phyloP scores from a whole-genome alignment of 208 protist genomes.

The Angomonas ambiguus region DNA sequence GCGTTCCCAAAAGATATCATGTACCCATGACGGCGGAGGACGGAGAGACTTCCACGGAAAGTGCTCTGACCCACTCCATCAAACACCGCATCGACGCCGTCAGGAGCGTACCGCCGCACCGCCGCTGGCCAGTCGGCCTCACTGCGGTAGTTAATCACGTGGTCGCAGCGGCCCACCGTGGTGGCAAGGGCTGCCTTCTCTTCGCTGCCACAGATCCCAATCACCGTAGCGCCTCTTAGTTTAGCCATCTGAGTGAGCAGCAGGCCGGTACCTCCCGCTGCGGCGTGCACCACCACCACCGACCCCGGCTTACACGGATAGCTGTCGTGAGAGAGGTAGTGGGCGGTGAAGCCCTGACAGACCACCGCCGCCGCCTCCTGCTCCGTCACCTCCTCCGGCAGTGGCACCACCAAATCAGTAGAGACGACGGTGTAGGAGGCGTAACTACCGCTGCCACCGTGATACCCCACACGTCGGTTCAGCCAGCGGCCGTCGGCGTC shows the following conservation, averaged over 20 bases:
- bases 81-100: slow-evolving; percentile 73
- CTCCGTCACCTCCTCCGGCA: slow-evolving; percentile 57
- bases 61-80: slow-evolving; percentile 88
- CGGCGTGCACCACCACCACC: slow-evolving; percentile 81
- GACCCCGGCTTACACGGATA: slow-evolving; percentile 37
- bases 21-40: slow-evolving; percentile 72
- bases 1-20: slow-evolving; percentile 92
- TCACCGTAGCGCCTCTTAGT: slow-evolving; percentile 82
- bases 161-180: slow-evolving; percentile 42
- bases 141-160: slow-evolving; percentile 70
- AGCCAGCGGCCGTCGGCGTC: slow-evolving; percentile 17
- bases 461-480: slow-evolving; percentile 76
- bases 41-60: slow-evolving; percentile 63
- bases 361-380: slow-evolving; percentile 50
- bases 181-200: slow-evolving; percentile 67
- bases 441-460: slow-evolving; percentile 51
- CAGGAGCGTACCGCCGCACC: slow-evolving; percentile 49
- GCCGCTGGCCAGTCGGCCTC: slow-evolving; percentile 43
- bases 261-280: slow-evolving; percentile 81
- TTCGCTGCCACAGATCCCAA: slow-evolving; percentile 68
- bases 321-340: slow-evolving; percentile 77
- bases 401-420: not conserved
- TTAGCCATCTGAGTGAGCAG: slow-evolving; percentile 91
- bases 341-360: slow-evolving; percentile 83
- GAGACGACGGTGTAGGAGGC: slow-evolving; percentile 52